Percentiles rank a stretch among this genome's conserved stretches.
These are phyloP conservation scores for Globisporangium emineosum DNA, from an alignment of 352 stramenopile genomes.

Conservation along the genomic window DNA sequence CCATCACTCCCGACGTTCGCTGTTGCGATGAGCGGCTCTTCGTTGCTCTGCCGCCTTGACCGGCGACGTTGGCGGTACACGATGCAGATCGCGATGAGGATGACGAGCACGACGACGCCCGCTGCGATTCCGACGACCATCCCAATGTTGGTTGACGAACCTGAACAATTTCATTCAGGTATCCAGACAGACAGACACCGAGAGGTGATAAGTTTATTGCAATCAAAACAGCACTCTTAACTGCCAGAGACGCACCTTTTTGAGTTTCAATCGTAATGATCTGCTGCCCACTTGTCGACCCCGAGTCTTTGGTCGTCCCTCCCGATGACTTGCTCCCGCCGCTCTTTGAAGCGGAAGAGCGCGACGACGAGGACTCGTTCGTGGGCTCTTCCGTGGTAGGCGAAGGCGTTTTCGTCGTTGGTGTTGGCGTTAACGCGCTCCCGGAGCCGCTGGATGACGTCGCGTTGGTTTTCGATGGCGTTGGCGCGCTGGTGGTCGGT, in stretches of 20 bases:
- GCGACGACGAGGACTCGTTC: neutral
- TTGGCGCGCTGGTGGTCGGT: neutral
- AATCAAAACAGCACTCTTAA: neutral
- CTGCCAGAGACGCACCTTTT: neutral
- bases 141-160: neutral
- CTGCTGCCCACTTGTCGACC: neutral
- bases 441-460: neutral
- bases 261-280: neutral
- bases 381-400: neutral
- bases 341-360: neutral
- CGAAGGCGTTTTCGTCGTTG: neutral
- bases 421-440: neutral
- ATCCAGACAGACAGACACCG: neutral
- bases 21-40: neutral
- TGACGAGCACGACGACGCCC: neutral
- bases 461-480: neutral
- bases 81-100: neutral
- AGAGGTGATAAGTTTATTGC: neutral
- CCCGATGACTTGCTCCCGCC: neutral
- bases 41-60: neutral
- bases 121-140: neutral
- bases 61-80: neutral
- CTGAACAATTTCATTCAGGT: neutral
- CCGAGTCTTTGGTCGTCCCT: neutral
- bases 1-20: neutral